Evolutionary conservation across 2,329 filamentous ascomycete genomes (phyloP), one percentile per base, ranked within the genome.

Genomic region (Stagonosporopsis chrysanthemi): DNA sequence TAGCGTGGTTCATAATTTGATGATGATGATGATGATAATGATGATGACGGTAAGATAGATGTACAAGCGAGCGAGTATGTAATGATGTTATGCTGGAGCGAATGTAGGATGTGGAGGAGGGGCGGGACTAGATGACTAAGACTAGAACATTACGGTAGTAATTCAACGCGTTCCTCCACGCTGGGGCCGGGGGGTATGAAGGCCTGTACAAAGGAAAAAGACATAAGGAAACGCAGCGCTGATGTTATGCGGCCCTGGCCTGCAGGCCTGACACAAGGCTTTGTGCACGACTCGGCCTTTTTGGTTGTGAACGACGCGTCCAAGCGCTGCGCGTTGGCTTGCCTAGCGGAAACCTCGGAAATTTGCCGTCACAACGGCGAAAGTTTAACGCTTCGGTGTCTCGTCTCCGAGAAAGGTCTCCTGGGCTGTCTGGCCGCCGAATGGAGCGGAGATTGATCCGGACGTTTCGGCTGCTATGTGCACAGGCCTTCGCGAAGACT

Each of bases 61-160:
- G 9, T 51, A 51, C 47, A 51, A 51, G 39, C 47, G 47, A 51
- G 36, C 2, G 17, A 22, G 12, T 42, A 49, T 49, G 46, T 33
- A 17, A 41, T 41, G 19, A 42, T 50, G 47, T 15, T 51, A 43
- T 43, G 39, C 19, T 42, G 35, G 39, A 51, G 47, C 47, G 47
- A 51, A 51, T 52, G 48, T 44, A 44, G 31, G 23, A 29, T 62
- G 59, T 67, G 60, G 64, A 68, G 65, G 63, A 55, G 35, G 43
- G 26, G 52, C 63, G 59, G 60, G 61, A 69, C 65, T 67, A 69
- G 63, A 39, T 62, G 50, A 68, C 60, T 69, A 71, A 61, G 61
- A 71, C 67, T 71, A 69, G 65, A 66, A 70, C 69, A 71, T 71
- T 71, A 71, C 65, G 60, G 49, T 53, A 19, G 64, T 68, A 69